Evolutionary conservation across 768 basidiomycete species (phyloP), one percentile per base, ranked within the genome.

Genomic region (Suillus weaverae): DNA sequence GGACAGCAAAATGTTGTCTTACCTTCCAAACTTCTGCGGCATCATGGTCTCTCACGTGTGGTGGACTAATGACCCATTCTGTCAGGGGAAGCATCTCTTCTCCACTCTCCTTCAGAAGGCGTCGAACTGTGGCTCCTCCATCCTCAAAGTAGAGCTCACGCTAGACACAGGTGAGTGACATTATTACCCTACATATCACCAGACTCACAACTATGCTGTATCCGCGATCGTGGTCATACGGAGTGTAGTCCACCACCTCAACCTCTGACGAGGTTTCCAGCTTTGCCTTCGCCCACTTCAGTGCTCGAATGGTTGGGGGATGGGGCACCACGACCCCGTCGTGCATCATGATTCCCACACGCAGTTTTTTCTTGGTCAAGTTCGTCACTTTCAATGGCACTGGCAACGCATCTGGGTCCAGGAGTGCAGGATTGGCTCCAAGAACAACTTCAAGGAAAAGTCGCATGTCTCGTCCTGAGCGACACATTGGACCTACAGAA

Each of bases 251-350:
- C 14, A 77, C 65, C 54, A 82, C 74, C 64, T 77, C 78, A 60
- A 76, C 79, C 60, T 67, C 72, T 4, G 71, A 65, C 14, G 78
- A 75, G 0, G 70, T 72, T 44, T 69, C 69, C 44, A 85, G 69
- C 18, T 76, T 81, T 35, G 67, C 71, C 64, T 77, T 80, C 2
- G 73, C 71, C 26, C 75, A 62, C 36, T 77, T 70, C 62, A 86
- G 64, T 5, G 81, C 84, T 6, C 84, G 75, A 16, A 68, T 61
- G 39, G 80, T 70, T 0, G 84, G 84, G 22, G 83, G 80, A 13
- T 78, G 76, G 8, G 83, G 81, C 38, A 70, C 63, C 2, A 79
- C 78, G 4, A 78, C 67, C 2, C 69, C 75, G 62, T 84, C 81
- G 62, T 77, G 71, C 70, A 77, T 72, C 67, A 82, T 71, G 7